phyloP scores from a whole-genome alignment of 108 stramenopile species.

The Parietichytrium sp. region DNA sequence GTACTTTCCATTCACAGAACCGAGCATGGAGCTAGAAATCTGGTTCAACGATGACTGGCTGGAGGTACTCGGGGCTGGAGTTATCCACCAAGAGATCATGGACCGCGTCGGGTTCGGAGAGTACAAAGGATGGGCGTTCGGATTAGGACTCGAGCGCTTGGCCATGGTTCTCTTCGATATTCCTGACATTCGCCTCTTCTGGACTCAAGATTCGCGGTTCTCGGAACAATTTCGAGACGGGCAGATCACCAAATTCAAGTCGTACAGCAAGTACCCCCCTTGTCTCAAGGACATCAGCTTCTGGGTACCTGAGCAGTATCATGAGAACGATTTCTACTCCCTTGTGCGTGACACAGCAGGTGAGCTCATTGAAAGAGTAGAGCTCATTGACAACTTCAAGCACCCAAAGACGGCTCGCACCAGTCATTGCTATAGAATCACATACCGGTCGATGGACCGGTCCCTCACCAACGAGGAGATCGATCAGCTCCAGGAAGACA shows the following conservation, averaged over 20 bases:
- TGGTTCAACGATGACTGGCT: conserved; percentile 86
- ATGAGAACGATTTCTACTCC: conserved; percentile 85
- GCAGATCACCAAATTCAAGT: conserved; percentile 73
- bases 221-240: conserved; percentile 76
- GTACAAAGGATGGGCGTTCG: conserved; percentile 84
- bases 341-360: conserved; percentile 83
- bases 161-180: conserved; percentile 93
- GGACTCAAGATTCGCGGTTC: conserved; percentile 82
- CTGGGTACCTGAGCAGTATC: conserved; percentile 70
- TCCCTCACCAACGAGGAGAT: conserved; percentile 93
- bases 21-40: conserved; percentile 88
- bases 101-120: conserved; percentile 67
- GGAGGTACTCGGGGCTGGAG: conserved; percentile 92
- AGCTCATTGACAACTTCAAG: conserved; percentile 81
- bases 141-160: conserved; percentile 89
- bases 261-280: conserved; percentile 90
- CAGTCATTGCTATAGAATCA: conserved; percentile 84
- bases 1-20: conserved; percentile 94
- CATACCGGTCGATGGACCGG: conserved; percentile 92
- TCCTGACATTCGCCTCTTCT: conserved; percentile 90
- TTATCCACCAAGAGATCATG: conserved; percentile 80
- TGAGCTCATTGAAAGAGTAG: conserved; percentile 83
- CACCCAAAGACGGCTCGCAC: conserved; percentile 81
- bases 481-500: conserved; percentile 77
- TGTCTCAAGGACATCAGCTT: conserved; percentile 90